Percentiles rank a stretch among this genome's conserved stretches.
Evolutionary conservation across 768 basidiomycete species (phyloP).

Genomic region (Mycena leptocephala): DNA sequence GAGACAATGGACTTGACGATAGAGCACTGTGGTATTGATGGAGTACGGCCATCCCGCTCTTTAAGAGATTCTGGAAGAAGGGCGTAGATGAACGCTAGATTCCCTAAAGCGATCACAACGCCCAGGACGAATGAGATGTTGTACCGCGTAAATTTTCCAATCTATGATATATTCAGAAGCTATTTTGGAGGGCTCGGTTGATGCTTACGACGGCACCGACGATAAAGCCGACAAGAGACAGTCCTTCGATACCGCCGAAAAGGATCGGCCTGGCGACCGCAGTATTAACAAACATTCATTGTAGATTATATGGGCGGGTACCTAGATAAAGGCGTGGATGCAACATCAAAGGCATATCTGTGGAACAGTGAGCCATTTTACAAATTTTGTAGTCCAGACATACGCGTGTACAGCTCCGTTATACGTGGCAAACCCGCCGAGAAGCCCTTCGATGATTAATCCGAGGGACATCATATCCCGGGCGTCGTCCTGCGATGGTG

Average conservation of each 20-base stretch:
- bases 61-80: conserved; percentile 15
- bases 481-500: background rate
- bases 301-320: background rate
- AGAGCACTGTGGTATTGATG: background rate
- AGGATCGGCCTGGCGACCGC: background rate
- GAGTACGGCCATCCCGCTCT: background rate
- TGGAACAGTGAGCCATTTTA: background rate
- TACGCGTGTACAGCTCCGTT: conserved; percentile 26
- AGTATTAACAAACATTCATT: background rate
- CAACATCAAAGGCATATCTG: conserved; percentile 11
- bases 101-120: background rate
- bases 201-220: background rate
- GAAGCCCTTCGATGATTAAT: conserved; percentile 27
- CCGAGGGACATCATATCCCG: conserved; percentile 20
- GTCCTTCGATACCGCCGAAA: conserved; percentile 2
- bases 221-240: conserved; percentile 10
- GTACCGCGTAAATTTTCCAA: background rate
- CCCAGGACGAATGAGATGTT: background rate
- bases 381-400: background rate
- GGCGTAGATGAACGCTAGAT: conserved; percentile 12
- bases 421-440: conserved; percentile 26
- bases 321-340: conserved; percentile 1
- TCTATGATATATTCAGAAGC: background rate
- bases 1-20: conserved; percentile 8
- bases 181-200: too few species aligned